Evolutionary conservation across 257 asterid genomes (phyloP).

Genomic region (Rubia yunnanensis): DNA sequence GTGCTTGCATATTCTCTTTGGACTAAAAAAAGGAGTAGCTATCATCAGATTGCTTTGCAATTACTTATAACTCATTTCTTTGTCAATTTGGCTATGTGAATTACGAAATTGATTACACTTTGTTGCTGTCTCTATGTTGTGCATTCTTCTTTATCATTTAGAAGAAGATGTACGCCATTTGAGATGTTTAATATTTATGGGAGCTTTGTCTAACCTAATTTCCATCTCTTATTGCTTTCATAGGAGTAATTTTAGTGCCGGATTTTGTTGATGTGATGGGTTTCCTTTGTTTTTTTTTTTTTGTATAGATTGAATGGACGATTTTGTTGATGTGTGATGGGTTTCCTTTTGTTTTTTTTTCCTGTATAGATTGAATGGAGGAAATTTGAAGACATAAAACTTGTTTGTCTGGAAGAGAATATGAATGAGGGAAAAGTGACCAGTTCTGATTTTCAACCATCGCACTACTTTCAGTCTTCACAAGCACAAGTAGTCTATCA

Average conservation of each 20-base stretch:
- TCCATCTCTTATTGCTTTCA: too few species aligned
- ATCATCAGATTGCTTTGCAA: not conserved
- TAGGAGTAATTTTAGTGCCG: not conserved
- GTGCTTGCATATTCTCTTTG: not conserved
- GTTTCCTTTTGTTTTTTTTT: too few species aligned
- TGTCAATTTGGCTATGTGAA: not conserved
- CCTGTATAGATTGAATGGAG: too few species aligned
- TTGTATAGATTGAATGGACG: constrained; percentile 59
- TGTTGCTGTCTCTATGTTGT: not conserved
- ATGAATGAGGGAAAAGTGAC: constrained; percentile 77
- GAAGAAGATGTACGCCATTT: too few species aligned
- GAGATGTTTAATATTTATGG: too few species aligned
- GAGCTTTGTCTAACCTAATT: too few species aligned
- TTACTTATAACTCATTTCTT: not conserved
- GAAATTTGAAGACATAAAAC: constrained; percentile 52
- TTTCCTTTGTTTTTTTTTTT: not conserved
- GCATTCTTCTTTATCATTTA: too few species aligned
- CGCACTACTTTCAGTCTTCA: constrained; percentile 48
- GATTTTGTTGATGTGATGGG: not conserved
- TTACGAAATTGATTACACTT: not conserved
- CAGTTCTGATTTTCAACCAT: constrained; percentile 79
- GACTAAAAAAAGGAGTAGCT: not conserved
- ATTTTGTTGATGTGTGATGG: too few species aligned
- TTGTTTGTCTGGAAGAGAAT: constrained; percentile 71
- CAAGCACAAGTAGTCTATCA: constrained; percentile 38